These are phyloP conservation scores for Mortierella sp. DNA, from an alignment of 371 early-diverging fungal genomes.

Conservation along the genomic window DNA sequence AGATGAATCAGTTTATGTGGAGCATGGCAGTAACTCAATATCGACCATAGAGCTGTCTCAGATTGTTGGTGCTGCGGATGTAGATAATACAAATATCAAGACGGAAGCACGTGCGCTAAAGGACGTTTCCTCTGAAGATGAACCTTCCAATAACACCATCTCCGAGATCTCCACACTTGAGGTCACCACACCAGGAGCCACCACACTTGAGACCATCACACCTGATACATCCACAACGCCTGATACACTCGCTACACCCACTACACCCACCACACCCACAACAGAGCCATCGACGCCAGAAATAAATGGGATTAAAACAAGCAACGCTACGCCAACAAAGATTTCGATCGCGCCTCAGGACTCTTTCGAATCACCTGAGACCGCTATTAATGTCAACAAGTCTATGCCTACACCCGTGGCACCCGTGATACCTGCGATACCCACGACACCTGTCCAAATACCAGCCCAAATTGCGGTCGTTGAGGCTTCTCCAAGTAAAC, in stretches of 20 bases:
- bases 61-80: background rate
- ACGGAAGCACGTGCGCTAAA: background rate
- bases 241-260: too few relatives aligned
- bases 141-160: too few relatives aligned
- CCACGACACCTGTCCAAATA: constrained; percentile 9
- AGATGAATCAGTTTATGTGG: background rate
- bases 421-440: too few relatives aligned
- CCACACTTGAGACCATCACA: too few relatives aligned
- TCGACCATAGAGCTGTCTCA: background rate
- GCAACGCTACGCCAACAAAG: background rate
- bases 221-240: background rate
- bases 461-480: constrained; percentile 43
- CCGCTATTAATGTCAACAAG: background rate
- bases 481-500: constrained; percentile 36
- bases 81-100: background rate
- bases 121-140: background rate
- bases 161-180: too few relatives aligned
- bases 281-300: too few relatives aligned
- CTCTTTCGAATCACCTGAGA: background rate
- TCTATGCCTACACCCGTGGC: background rate
- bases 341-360: background rate
- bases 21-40: background rate
- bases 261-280: too few relatives aligned
- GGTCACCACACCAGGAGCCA: too few relatives aligned
- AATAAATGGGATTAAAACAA: background rate